Conservation (phyloP, 2,329 filamentous ascomycete species). For the Pseudophaeomoniella oleicola region DNA sequence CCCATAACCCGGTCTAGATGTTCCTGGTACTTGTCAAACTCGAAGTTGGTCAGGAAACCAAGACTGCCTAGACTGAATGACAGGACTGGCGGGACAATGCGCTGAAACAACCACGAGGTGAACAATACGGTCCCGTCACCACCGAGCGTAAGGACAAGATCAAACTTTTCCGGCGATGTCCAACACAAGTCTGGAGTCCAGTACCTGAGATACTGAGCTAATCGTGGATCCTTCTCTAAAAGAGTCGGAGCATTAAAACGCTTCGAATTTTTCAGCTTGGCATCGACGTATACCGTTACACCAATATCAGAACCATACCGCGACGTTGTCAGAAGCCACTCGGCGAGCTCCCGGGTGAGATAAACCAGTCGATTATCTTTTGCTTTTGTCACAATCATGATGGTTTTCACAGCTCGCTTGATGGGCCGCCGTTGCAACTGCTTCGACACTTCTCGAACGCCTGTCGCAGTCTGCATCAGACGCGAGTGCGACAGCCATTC, state of each 20-base stretch:
- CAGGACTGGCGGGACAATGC: slow-evolving; percentile 82
- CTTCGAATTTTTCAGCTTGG: slow-evolving; percentile 76
- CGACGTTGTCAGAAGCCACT: slow-evolving; percentile 78
- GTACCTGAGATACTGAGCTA: slow-evolving; percentile 74
- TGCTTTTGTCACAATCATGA: slow-evolving; percentile 98
- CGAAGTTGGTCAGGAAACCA: slow-evolving; percentile 92
- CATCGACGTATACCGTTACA: slow-evolving; percentile 95
- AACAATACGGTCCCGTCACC: slow-evolving; percentile 97
- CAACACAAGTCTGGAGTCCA: slow-evolving; percentile 96
- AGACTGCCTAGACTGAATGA: slow-evolving; percentile 85
- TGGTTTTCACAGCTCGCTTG: slow-evolving; percentile 76
- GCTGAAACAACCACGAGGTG: slow-evolving; percentile 92
- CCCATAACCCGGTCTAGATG: slow-evolving; percentile 86
- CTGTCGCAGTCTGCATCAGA: slow-evolving; percentile 86
- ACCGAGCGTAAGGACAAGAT: slow-evolving; percentile 81
- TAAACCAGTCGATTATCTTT: slow-evolving; percentile 86
- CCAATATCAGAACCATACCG: slow-evolving; percentile 82
- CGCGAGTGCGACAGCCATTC: slow-evolving; percentile 88
- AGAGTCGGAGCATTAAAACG: slow-evolving; percentile 69
- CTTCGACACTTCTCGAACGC: slow-evolving; percentile 88
- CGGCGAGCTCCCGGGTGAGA: slow-evolving; percentile 71
- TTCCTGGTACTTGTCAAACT: slow-evolving; percentile 77
- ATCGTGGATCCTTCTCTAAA: slow-evolving; percentile 58
- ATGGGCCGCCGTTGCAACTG: slow-evolving; percentile 86
- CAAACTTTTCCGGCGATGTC: slow-evolving; percentile 85